Evolutionary conservation across 257 asterid species (phyloP), one percentile per base, ranked within the genome.

Genomic region (Solanum dulcamara): DNA sequence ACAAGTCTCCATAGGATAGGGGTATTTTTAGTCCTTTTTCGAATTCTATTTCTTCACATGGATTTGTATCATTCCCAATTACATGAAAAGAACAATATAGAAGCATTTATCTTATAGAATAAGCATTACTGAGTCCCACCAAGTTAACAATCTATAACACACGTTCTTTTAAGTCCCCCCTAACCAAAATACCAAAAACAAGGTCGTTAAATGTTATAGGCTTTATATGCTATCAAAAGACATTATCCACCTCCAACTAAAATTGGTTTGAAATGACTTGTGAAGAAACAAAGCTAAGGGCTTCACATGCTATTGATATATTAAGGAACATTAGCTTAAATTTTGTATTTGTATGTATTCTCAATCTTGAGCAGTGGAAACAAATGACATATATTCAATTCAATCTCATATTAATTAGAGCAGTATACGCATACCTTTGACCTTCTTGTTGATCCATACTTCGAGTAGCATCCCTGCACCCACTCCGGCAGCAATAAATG

Each of bases 381-480:
- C 48, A 35, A 35, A 18, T 18, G 17, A 7, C 79, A 68, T 68
- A 68, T 33, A 68, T 35, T 35, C 4, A 9, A 33, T 68, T 35
- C 28, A 18, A 68, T 68, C 48, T 68, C 17, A 4, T 68, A 18
- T 68, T 1, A 35, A 68, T 35, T 35, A 35, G 30, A 68, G 30
- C 79, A 68, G 48, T 68, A 35, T 12, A 40, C 10, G n/a, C 48
- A 22, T 83, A 96, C 99, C 98, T 93, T 89, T 86, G 81, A 95
- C 91, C 89, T 96, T 93, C 88, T 93, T 96, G 84, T 94, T 92
- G 24, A 96, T 91, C 98, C 97, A 94, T 81, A 85, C 81, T 88
- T 96, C 98, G 1, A 89, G 85, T 53, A 93, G 90, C 97, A 96
- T 94, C 79, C 97, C 98, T 24, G 98, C 94, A n/a, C 97, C 98